phyloP scores from a whole-genome alignment of 139 green algal species.

The Yamagishiella unicocca region DNA sequence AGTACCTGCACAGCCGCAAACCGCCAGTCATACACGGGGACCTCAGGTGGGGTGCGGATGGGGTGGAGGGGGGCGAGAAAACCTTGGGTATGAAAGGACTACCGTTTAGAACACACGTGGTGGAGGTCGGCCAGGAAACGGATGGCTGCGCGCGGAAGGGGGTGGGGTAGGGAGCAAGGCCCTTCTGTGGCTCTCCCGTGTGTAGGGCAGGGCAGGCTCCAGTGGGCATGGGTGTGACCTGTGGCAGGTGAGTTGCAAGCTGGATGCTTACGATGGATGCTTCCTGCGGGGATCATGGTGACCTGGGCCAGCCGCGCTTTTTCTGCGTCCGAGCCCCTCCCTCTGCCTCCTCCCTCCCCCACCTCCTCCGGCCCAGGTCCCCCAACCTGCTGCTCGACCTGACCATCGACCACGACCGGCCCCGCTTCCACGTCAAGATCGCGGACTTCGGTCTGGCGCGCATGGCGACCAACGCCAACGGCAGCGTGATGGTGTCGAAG shows the following conservation, averaged over 20 bases:
- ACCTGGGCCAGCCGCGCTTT: no score
- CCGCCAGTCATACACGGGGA: conserved; percentile 91
- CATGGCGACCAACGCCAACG: neutral
- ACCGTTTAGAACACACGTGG: no score
- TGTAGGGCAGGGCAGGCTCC: no score
- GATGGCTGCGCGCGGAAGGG: no score
- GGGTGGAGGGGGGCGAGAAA: conserved; percentile 10
- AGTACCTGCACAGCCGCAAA: conserved; percentile 88
- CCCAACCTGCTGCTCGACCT: conserved; percentile 76
- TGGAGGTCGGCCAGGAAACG: no score
- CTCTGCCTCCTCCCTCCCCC: neutral
- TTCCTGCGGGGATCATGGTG: no score
- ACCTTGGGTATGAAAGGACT: neutral
- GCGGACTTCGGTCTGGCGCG: conserved; percentile 61
- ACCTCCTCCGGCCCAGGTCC: conserved; percentile 19
- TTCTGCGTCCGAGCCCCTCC: no score
- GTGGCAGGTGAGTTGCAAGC: no score
- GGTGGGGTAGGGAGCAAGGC: no score
- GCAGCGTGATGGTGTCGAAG: conserved; percentile 54
- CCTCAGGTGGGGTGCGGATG: conserved; percentile 74
- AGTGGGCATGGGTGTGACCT: no score
- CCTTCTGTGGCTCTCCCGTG: no score
- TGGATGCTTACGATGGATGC: no score
- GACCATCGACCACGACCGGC: conserved; percentile 64
- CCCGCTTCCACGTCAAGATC: conserved; percentile 72